These are phyloP conservation scores for Deinandra increscens DNA, from an alignment of 129 eudicot species.

Conservation along the genomic window DNA sequence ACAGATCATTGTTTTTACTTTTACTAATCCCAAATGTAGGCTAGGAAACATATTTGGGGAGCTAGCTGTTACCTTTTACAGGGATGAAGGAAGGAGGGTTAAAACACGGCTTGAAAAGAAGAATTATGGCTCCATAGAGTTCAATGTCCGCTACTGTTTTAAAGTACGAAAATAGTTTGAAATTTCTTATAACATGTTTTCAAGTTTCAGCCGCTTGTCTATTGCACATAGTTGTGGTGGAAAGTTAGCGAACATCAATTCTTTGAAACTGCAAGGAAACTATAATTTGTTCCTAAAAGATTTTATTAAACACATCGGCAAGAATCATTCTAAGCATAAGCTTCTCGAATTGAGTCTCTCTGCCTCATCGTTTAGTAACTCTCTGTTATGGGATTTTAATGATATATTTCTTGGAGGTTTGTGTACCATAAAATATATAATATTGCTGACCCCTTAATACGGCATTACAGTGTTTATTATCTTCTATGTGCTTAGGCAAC, in stretches of 20 bases:
- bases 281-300: neutral
- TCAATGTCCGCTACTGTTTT: slow-evolving; percentile 74
- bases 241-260: slow-evolving; percentile 5
- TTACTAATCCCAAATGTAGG: slow-evolving; percentile 41
- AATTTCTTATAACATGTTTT: neutral
- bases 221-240: neutral
- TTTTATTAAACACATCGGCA: slow-evolving; percentile 3
- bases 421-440: slow-evolving; percentile 8
- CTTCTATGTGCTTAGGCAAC: slow-evolving; percentile 14
- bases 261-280: slow-evolving; percentile 12
- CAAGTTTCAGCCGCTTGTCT: slow-evolving; percentile 19
- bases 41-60: slow-evolving; percentile 65
- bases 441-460: neutral
- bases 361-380: neutral
- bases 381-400: neutral
- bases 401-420: neutral
- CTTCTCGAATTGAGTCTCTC: neutral
- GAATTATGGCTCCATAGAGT: slow-evolving; percentile 54
- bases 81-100: slow-evolving; percentile 89
- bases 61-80: slow-evolving; percentile 66
- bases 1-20: slow-evolving; percentile 15
- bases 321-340: slow-evolving; percentile 10
- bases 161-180: slow-evolving; percentile 51
- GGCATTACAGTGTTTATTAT: neutral
- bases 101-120: slow-evolving; percentile 82